Base-by-base conservation (phyloP, 768 basidiomycete species). In the Mycena metata region DNA sequence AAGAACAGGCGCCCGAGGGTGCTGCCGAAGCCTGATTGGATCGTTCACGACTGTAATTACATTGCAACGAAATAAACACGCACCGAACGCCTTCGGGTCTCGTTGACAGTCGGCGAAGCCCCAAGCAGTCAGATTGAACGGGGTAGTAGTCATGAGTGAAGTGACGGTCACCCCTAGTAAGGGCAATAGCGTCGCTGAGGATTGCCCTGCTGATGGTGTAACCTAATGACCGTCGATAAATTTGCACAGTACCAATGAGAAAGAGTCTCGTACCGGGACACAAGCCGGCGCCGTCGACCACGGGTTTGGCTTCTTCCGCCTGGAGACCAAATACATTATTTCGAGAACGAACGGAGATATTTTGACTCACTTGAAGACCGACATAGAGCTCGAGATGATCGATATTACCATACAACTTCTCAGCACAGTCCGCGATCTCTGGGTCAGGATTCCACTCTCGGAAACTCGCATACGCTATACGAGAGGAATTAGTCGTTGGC, bases 141-240 rank as follows among this genome's bases (percentile, higher is more conserved):
- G 90, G 0, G 94, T 95, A n/a, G 76, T 88, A 91, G 74, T 96
- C 94, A 30, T 91, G 83, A 0, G 93, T 95, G 80, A 88, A 93
- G 83, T 89, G 91, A 60, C 94, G 85, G 74, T 96, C 94, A 35
- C 94, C 94, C 60, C 69, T 54, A 54, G 92, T 94, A 60, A 96
- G 88, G 15, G 94, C 92, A 63, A 95, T 91, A 30, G 94, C 94
- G 74, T 96, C 94, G 69, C 89, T 88, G 39, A 96, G 88, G 73
- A 96, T 96, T 10, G 94, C 94, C 36, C 94, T 89, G 72, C 91
- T 91, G 73, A 94, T 88, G 12, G 94, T 96, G 79, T 92, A 95
- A 16, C 89, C 91, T 90, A 64, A 3, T 19, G 19, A 39, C 66
- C 17, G 63, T 65, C 12, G 56, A 30, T 41, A 46, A n/a, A 9